Conservation (phyloP, 2,329 filamentous ascomycete genomes). For the Fusarium armeniacum region DNA sequence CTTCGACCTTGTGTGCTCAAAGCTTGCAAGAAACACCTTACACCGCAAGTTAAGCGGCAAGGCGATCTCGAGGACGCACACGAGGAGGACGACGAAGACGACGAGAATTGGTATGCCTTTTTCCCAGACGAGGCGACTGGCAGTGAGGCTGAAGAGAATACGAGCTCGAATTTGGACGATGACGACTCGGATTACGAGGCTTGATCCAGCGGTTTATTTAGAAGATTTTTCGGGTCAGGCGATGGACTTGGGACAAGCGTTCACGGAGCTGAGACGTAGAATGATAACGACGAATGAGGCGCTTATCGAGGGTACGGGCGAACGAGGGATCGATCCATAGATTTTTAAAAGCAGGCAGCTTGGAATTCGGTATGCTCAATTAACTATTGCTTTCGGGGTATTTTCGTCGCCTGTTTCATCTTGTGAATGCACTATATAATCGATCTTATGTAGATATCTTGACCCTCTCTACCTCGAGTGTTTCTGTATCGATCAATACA, state of each 20-base stretch:
- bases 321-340: not conserved
- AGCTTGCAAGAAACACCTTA: constrained; percentile 32
- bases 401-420: constrained; percentile 31
- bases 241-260: not conserved
- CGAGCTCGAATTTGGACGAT: constrained; percentile 8
- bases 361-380: constrained; percentile 8
- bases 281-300: not conserved
- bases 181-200: constrained; percentile 30
- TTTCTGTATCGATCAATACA: constrained; percentile 87
- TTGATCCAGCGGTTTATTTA: not conserved
- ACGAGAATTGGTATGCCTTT: constrained; percentile 7
- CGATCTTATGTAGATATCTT: constrained; percentile 61
- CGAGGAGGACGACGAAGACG: not conserved
- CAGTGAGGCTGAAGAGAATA: constrained; percentile 10
- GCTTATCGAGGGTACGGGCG: not conserved
- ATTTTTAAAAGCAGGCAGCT: constrained; percentile 16
- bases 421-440: constrained; percentile 5
- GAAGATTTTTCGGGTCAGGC: not conserved
- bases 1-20: constrained; percentile 22
- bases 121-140: not conserved
- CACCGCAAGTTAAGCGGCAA: not conserved
- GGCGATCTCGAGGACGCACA: not conserved
- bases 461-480: constrained; percentile 80
- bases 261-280: not conserved
- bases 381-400: constrained; percentile 36